Base-by-base conservation (phyloP, 768 basidiomycete species). In the Auricularia sp. region DNA sequence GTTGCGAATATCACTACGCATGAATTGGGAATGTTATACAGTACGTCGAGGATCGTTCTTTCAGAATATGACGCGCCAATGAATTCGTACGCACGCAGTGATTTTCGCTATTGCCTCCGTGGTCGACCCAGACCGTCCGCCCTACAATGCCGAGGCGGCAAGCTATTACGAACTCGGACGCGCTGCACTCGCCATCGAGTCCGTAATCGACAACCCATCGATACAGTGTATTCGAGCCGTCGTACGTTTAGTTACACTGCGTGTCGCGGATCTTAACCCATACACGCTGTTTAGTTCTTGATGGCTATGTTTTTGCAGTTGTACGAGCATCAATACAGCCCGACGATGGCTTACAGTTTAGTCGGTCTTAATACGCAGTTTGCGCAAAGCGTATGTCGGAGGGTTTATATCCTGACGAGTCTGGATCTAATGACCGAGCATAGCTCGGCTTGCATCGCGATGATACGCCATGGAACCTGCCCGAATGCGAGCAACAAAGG, bases 21-120 rank as follows among this genome's bases (percentile, higher is more conserved):
- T 54, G 53, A 29, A n/a, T 29, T 54, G 18, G 53, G 11, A 7
- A 7, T 54, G 18, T 29, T 54, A 8, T 29, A 12, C n/a, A 54
- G 53, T 54, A 18, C 53, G 53, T 54, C 29, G 29, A 2, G 29
- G 29, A 29, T 42, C 39, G 29, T 29, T 29, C 39, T 29, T 54
- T 0, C 53, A 42, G 39, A 18, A 7, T n/a, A 54, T 7, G 53
- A 29, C 29, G 29, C 72, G 75, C 36, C 76, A 86, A 36, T 83
- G 18, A 76, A 83, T n/a, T 80, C 12, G 39, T 42, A 42, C 29
- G 29, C 39, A 86, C 71, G 85, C 84, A 29, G n/a, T 10, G 11
- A 18, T 54, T 10, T 8, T 54, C 29, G 8, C 53, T 18, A n/a
- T 54, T 8, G 53, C n/a, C 29, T 54, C 7, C 53, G n/a, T 29